Base-by-base conservation (phyloP, 371 early-diverging fungal species). In the Apophysomyces ossiformis region DNA sequence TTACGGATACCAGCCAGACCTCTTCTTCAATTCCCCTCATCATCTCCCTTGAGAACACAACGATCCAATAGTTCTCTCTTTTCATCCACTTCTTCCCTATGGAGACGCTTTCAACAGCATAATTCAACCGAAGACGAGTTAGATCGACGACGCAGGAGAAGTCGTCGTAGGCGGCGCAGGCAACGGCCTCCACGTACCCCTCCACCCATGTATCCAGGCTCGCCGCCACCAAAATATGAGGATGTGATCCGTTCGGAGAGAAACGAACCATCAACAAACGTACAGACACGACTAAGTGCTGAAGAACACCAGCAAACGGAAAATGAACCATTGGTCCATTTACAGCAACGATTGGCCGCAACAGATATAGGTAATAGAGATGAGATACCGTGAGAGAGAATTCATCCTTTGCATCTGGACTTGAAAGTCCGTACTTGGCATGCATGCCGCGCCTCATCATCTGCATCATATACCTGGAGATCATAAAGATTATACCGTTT, bases 191-290 rank as follows among this genome's bases (percentile, higher is more conserved):
- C 62, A 9, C 62, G 50, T 6, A 61, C 62, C 7, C 68, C 68
- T 11, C 68, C 68, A 8, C 68, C 68, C 2, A 44, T 37, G 15
- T 68, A 68, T 36, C 58, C 68, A 7, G 50, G 18, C 4, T 68
- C 64, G 35, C 50, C 68, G 5, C 68, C 58, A 1, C 68, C 68
- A 5, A 64, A 47, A 37, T 68, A 68, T 36, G 64, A 63, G 7
- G 64, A 68, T 12, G 45, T 58, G 7, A 32, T 35, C 7, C n/a
- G 57, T 38, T 38, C 39, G 8, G 36, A 54, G 18, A 57, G 57
- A 8, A 32, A 63, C 16, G 63, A 63, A 47, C 57, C 63, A 13
- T 15, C 57, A 11, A 37, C 63, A 39, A 35, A 56, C 21, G 35
- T 63, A 39, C 63, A 39, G 18, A 38, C 32, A 11, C 57, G 63